Evolutionary conservation across 1,284 basidiomycete genomes (phyloP), one percentile per base, ranked within the genome.

Genomic region (Sporisorium reilianum): DNA sequence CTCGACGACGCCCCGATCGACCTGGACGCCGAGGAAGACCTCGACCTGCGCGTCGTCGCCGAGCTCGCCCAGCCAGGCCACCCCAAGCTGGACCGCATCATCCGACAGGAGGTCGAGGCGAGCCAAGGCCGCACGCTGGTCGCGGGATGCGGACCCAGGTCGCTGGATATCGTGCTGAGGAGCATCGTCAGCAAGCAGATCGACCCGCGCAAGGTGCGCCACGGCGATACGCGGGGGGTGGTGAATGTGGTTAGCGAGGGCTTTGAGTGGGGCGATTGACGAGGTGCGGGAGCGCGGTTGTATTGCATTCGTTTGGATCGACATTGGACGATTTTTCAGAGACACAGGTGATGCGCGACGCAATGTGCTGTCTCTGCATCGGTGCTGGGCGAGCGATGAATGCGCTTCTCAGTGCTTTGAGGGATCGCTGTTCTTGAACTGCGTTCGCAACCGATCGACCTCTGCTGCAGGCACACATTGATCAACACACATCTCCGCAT

Each of bases 141-240:
- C 52, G 90, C 90, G 30, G 91, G 91, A 89, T 94, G 92, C 78
- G 92, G 92, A 6, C 92, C 92, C 0, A 87, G 88, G 1, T 90
- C 90, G 20, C 87, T 93, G 61, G 90, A 91, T 78, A 90, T 89
- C 4, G 86, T 92, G 77, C 88, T 93, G 23, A 87, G 92, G 49
- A 91, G 91, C 82, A 86, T 89, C 46, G 88, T 92, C 25, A 88
- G 90, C 2, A 86, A 87, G 45, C 89, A 90, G 74, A 90, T 92
- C 55, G 87, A 89, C 76, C 89, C 90, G 7, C 78, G 75, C 23
- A 87, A 88, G 56, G 87, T 91, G 59, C 82, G 88, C 66, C 83
- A 85, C 40, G 91, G 91, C 3, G 90, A 92, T 80, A 86, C 87
- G 83, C 87, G 89, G 42, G 90, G 91, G 5, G 59, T 80, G 14